A percentile compares a stretch with the other conserved stretches of the same genome.
Conservation (phyloP, 805 yeast species). For the Kluyveromyces wickerhamii region DNA sequence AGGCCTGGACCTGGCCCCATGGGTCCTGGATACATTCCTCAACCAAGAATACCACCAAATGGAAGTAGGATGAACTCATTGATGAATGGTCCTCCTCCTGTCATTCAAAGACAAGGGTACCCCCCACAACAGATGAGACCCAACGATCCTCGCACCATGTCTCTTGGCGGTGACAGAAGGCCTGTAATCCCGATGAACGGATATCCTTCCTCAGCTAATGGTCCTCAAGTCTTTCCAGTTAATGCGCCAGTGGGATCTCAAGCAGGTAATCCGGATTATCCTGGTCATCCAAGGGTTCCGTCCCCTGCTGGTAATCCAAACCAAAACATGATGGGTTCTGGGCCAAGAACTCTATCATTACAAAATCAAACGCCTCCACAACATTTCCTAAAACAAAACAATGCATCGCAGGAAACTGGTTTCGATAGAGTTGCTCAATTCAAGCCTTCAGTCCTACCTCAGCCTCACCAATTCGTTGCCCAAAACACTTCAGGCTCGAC, state of each 20-base stretch:
- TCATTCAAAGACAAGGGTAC: conserved; percentile 1
- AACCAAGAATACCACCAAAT: conserved; percentile 11
- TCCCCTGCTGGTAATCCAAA: too few relatives aligned
- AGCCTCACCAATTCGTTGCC: conserved; percentile 1
- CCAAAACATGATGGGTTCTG: conserved; percentile 1
- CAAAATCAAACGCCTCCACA: conserved; percentile 14
- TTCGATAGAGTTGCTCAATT: neutral
- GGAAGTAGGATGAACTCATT: conserved; percentile 30
- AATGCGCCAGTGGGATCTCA: too few relatives aligned
- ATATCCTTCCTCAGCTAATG: neutral
- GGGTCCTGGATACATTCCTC: conserved; percentile 4
- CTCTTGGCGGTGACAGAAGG: conserved; percentile 1
- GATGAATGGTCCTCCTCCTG: conserved; percentile 5
- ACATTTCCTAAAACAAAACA: conserved; percentile 7
- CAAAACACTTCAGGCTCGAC: conserved; percentile 7
- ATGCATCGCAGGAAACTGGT: neutral
- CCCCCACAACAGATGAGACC: neutral
- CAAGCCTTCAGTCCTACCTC: neutral
- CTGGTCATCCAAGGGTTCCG: too few relatives aligned
- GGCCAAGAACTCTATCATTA: conserved; percentile 30
- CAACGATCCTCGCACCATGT: conserved; percentile 4
- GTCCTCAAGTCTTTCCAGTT: neutral
- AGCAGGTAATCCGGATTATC: conserved; percentile 10
- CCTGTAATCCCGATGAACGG: neutral
- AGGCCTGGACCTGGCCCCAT: conserved; percentile 10